A percentile compares a stretch with the other conserved stretches of the same genome.
Conservation (phyloP, 768 basidiomycete species). For the Suillus discolor region DNA sequence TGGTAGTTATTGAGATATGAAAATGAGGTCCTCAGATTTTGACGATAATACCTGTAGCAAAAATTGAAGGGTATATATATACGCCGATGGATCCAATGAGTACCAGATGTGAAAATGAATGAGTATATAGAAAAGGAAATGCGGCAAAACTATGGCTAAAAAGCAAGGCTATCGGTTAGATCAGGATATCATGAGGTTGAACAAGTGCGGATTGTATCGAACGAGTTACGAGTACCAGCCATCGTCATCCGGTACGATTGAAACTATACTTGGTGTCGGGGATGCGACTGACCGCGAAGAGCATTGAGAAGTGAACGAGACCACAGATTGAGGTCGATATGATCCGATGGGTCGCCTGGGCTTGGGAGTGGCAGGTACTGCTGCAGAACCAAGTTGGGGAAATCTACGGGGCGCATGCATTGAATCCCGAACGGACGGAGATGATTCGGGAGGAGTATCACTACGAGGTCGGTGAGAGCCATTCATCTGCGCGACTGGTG, state of each 20-base stretch:
- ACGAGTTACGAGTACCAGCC: slow-evolving; percentile 73
- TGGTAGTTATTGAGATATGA: too few species aligned
- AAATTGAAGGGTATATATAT: slow-evolving; percentile 39
- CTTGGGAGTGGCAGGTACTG: slow-evolving; percentile 12
- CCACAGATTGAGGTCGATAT: slow-evolving; percentile 9
- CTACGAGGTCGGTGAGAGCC: slow-evolving; percentile 35
- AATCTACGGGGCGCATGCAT: slow-evolving; percentile 51
- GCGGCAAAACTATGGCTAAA: neutral
- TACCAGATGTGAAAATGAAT: neutral
- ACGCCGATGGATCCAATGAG: slow-evolving; percentile 13
- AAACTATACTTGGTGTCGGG: slow-evolving; percentile 78
- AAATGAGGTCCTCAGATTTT: too few species aligned
- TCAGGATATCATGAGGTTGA: slow-evolving; percentile 13
- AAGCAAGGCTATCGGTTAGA: slow-evolving; percentile 6
- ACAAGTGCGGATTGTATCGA: slow-evolving; percentile 13
- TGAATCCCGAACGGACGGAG: slow-evolving; percentile 69
- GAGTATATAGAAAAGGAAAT: slow-evolving; percentile 3
- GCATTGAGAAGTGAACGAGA: slow-evolving; percentile 16
- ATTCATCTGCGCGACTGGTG: slow-evolving; percentile 48
- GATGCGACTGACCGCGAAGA: slow-evolving; percentile 51
- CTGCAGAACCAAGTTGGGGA: slow-evolving; percentile 17
- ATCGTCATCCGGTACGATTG: slow-evolving; percentile 67
- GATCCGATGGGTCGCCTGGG: slow-evolving; percentile 17
- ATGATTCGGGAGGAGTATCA: slow-evolving; percentile 48
- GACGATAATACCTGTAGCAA: slow-evolving; percentile 34